Percentiles rank a stretch among this genome's conserved stretches.
Conservation (phyloP, 768 basidiomycete genomes). For the Dentipellis sp. region DNA sequence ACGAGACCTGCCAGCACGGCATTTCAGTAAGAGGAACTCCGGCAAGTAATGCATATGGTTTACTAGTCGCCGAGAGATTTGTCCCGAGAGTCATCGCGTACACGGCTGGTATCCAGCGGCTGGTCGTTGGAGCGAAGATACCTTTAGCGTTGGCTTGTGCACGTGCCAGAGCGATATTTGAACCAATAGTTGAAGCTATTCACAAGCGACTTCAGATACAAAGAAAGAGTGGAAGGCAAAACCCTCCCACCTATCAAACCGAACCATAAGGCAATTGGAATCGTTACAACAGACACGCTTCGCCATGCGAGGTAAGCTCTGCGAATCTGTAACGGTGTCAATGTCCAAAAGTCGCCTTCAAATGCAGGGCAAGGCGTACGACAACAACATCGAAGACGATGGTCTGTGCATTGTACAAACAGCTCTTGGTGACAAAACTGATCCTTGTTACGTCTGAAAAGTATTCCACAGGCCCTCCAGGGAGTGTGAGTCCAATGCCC, state of each 20-base stretch:
- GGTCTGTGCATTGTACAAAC: constrained; percentile 13
- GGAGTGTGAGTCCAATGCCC: not conserved
- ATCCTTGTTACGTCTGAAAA: constrained; percentile 5
- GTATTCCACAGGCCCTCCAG: not conserved
- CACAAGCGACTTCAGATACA: not conserved
- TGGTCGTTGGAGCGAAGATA: not conserved
- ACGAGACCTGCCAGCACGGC: constrained; percentile 17
- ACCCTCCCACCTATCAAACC: not conserved
- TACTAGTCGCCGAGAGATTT: not conserved
- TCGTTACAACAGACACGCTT: not conserved
- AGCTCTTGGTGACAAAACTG: constrained; percentile 15
- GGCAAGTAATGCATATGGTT: not conserved
- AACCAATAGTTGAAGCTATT: not conserved
- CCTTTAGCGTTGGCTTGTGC: not conserved
- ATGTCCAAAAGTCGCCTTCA: no score
- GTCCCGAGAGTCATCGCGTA: not conserved
- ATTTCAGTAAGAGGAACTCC: not conserved
- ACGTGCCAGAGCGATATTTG: not conserved
- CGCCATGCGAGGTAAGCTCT: not conserved
- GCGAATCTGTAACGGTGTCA: not conserved
- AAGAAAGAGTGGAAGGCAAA: not conserved
- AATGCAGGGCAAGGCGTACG: constrained; percentile 1
- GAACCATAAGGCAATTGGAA: not conserved
- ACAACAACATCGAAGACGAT: constrained; percentile 17
- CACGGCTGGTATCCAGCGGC: not conserved